phyloP scores from a whole-genome alignment of 148 eudicot species.

The Rhododendron kiyosumense region DNA sequence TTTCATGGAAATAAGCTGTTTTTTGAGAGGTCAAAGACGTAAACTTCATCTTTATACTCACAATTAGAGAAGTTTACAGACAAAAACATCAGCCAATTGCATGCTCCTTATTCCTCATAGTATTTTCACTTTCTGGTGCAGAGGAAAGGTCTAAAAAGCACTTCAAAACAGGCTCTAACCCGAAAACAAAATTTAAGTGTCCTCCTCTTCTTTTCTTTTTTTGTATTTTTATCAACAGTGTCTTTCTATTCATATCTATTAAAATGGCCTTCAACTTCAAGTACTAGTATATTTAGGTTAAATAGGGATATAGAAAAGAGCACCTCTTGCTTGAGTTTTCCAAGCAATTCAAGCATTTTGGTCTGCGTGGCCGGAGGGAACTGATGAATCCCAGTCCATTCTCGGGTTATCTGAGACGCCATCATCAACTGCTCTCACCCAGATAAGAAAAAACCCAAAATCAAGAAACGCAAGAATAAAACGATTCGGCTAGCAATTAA shows the following conservation, averaged over 20 bases:
- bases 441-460: neutral
- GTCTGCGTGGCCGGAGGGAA: slow-evolving; percentile 84
- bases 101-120: neutral
- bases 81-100: neutral
- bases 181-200: neutral
- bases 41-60: neutral
- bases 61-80: neutral
- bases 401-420: slow-evolving; percentile 43
- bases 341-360: slow-evolving; percentile 61
- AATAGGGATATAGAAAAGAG: neutral
- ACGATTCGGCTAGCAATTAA: neutral
- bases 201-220: neutral
- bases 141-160: neutral
- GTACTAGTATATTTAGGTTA: neutral
- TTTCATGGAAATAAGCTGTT: neutral
- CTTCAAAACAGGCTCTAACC: neutral
- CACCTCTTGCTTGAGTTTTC: slow-evolving; percentile 78
- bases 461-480: neutral
- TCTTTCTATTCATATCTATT: no score
- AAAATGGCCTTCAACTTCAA: neutral
- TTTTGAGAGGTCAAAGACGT: neutral
- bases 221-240: no score
- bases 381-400: slow-evolving; percentile 89
- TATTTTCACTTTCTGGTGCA: neutral
- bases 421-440: slow-evolving; percentile 12